Conservation (phyloP, 164 flowering plant species). For the Santalum album region DNA sequence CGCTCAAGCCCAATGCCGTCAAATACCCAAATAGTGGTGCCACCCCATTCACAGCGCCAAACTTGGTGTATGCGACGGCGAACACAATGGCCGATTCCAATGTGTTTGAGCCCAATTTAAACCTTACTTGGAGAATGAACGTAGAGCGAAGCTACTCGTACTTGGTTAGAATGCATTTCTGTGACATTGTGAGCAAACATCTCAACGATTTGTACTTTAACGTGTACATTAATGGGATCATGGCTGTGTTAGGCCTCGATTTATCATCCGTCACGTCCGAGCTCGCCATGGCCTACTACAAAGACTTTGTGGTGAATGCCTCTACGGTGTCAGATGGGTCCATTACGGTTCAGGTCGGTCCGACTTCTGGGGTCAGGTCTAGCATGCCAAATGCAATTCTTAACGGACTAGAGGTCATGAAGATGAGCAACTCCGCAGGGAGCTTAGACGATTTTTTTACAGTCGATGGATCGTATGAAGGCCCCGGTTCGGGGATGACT, state of each 20-base stretch:
- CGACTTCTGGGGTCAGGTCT: constrained; percentile 18
- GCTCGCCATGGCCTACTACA: constrained; percentile 55
- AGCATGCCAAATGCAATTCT: constrained; percentile 55
- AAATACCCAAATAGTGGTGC: constrained; percentile 37
- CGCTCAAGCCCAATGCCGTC: constrained; percentile 28
- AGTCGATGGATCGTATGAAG: constrained; percentile 25
- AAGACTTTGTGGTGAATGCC: constrained; percentile 61
- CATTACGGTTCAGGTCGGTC: constrained; percentile 60
- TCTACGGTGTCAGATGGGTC: constrained; percentile 31
- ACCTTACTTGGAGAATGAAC: constrained; percentile 59
- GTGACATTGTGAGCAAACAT: constrained; percentile 69
- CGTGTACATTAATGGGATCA: constrained; percentile 50
- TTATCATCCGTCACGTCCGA: constrained; percentile 49
- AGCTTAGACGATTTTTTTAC: constrained; percentile 60
- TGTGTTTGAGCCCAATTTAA: constrained; percentile 34
- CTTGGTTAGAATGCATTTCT: constrained; percentile 67
- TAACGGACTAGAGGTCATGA: constrained; percentile 79
- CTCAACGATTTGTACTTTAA: constrained; percentile 67
- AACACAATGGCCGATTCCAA: constrained; percentile 46
- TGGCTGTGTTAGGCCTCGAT: constrained; percentile 47
- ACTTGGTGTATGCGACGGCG: constrained; percentile 56
- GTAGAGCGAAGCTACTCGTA: constrained; percentile 55
- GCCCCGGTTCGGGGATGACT: background rate
- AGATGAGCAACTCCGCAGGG: constrained; percentile 61
- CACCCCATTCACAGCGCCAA: constrained; percentile 54